Base-by-base conservation (phyloP, 768 basidiomycete species). In the Phlebiopsis gigantea region DNA sequence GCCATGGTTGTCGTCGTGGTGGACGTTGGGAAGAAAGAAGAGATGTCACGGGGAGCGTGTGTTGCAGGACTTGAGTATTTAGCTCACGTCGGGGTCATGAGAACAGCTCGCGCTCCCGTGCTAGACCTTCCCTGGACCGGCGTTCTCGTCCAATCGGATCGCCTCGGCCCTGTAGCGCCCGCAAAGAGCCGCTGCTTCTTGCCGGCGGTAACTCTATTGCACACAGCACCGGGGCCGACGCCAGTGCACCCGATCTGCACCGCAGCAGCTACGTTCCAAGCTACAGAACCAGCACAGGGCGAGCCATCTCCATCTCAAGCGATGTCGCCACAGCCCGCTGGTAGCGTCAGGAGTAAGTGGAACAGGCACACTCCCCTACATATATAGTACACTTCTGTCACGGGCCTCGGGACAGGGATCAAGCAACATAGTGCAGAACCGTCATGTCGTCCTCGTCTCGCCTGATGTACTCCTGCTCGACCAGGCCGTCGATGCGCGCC, bases 381-480 rank as follows among this genome's bases (percentile, higher is more conserved):
- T 39, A n/a, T n/a, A 39, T 39, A 3, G 34, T 39, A 39, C 34
- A 39, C 3, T 12, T 3, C 2, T 39, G 34, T 12, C 8, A 39
- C 34, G 17, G 34, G 34, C 12, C 34, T 39, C 34, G 17, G 12
- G 34, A 17, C 34, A 9, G 17, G 34, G 3, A 10, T 45, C 24
- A 91, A 5, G 94, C 93, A 19, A 96, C 77, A 67, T 98, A 98
- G 42, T 83, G 71, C 64, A 91, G 89, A 66, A 79, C 73, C 60
- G 83, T 85, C 73, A 75, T 83, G 63, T 92, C 86, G 15, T 81
- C 76, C 8, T 83, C 80, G 64, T 88, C 87, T 55, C 95, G 78
- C 70, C 81, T 80, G 73, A 97, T 65, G 72, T 95, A 98, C 68
- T 96, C 91, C 59, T 79, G 76, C 61, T 97, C 94, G 53, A 97